Percentiles rank a stretch among this genome's conserved stretches.
These are phyloP conservation scores for Globisporangium nunn DNA, from an alignment of 352 stramenopile genomes.

Conservation along the genomic window DNA sequence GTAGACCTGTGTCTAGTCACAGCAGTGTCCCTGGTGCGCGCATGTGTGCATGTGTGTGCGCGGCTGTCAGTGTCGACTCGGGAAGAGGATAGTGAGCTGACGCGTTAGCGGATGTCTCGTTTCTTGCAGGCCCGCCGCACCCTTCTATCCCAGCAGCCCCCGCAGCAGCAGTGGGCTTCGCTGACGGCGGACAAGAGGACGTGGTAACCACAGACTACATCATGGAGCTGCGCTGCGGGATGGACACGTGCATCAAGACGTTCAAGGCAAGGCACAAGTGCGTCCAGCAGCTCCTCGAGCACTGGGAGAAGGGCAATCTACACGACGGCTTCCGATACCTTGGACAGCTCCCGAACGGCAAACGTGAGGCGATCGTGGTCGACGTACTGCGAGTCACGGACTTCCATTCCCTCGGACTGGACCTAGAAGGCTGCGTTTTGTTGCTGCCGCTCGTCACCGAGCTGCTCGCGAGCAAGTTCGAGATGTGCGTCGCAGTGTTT, in stretches of 20 bases:
- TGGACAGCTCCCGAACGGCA: conserved; percentile 50
- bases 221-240: conserved; percentile 77
- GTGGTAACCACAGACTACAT: conserved; percentile 59
- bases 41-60: background rate
- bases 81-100: background rate
- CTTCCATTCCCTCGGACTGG: conserved; percentile 48
- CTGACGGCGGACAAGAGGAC: conserved; percentile 4
- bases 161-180: background rate
- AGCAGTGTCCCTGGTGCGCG: background rate
- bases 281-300: conserved; percentile 53
- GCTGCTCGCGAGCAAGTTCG: conserved; percentile 57
- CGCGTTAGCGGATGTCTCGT: too few species aligned
- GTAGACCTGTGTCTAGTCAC: conserved; percentile 2
- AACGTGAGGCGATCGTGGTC: conserved; percentile 62
- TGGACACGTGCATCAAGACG: conserved; percentile 77
- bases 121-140: background rate
- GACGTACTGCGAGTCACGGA: conserved; percentile 67
- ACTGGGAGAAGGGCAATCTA: conserved; percentile 66
- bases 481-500: conserved; percentile 27
- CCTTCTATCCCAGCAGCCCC: background rate
- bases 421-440: conserved; percentile 66
- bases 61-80: background rate
- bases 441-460: conserved; percentile 76
- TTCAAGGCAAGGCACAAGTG: conserved; percentile 65
- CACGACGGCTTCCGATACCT: conserved; percentile 70